Percentiles rank a stretch among this genome's conserved stretches.
phyloP scores from a whole-genome alignment of 768 basidiomycete species.

The Podaxis sp. region DNA sequence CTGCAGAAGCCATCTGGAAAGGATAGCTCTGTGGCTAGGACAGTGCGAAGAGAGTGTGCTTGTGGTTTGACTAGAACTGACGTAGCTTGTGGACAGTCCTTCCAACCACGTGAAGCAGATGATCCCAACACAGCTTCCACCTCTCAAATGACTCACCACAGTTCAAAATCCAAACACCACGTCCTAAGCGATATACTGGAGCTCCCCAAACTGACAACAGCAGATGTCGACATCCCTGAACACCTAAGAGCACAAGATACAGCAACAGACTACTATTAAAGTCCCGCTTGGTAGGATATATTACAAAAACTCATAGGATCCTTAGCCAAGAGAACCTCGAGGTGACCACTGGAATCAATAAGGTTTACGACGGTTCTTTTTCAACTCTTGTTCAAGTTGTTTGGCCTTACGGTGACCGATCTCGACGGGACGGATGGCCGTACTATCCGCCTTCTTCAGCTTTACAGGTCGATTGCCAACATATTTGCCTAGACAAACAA shows the following conservation, averaged over 20 bases:
- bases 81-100: background rate
- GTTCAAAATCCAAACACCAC: too few relatives aligned
- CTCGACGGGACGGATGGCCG: constrained; percentile 83
- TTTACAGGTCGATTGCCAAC: constrained; percentile 97
- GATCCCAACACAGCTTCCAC: too few relatives aligned
- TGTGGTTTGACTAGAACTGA: background rate
- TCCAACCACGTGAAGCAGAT: too few relatives aligned
- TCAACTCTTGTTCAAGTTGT: constrained; percentile 83
- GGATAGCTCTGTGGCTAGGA: constrained; percentile 1
- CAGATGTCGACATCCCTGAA: too few relatives aligned
- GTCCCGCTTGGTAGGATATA: background rate
- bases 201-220: too few relatives aligned
- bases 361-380: constrained; percentile 88
- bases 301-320: background rate
- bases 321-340: background rate
- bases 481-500: constrained; percentile 68
- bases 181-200: too few relatives aligned
- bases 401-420: constrained; percentile 93
- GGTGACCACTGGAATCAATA: constrained; percentile 40
- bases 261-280: background rate
- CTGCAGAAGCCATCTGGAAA: constrained; percentile 62
- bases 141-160: too few relatives aligned
- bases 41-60: background rate
- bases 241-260: too few relatives aligned
- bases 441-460: constrained; percentile 89